Percentiles rank a stretch among this genome's conserved stretches.
phyloP scores from a whole-genome alignment of 2,329 filamentous ascomycete species.

The Penicillium sp. region DNA sequence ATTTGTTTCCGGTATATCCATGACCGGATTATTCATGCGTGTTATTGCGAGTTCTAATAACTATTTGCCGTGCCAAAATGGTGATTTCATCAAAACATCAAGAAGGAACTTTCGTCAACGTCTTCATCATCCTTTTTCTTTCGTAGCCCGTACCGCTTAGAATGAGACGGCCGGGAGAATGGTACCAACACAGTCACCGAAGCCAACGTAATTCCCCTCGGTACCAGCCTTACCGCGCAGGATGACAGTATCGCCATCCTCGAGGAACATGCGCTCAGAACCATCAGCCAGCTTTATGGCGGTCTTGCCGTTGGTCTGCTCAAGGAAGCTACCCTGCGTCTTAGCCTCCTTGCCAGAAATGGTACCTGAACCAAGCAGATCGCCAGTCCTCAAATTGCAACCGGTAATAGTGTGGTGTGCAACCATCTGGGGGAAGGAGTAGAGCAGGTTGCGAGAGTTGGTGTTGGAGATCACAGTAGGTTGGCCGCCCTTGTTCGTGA shows the following conservation, averaged over 20 bases:
- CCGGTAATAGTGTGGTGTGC: slow-evolving; percentile 77
- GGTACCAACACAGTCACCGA: slow-evolving; percentile 71
- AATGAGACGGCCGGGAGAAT: slow-evolving; percentile 56
- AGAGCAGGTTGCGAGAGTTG: slow-evolving; percentile 71
- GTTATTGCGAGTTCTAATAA: slow-evolving; percentile 11
- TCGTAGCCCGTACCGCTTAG: slow-evolving; percentile 14
- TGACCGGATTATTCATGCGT: neutral
- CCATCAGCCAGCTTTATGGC: slow-evolving; percentile 64
- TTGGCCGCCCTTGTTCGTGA: slow-evolving; percentile 50
- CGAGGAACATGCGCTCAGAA: slow-evolving; percentile 70
- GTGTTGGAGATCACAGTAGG: slow-evolving; percentile 63
- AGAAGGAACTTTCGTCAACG: slow-evolving; percentile 1
- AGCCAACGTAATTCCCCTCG: slow-evolving; percentile 71
- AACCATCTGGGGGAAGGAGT: slow-evolving; percentile 82
- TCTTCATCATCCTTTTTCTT: slow-evolving; percentile 8
- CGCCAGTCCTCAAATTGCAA: slow-evolving; percentile 73
- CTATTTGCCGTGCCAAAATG: slow-evolving; percentile 11
- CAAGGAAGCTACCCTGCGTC: slow-evolving; percentile 70
- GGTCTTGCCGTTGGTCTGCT: slow-evolving; percentile 71
- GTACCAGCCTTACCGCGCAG: slow-evolving; percentile 69
- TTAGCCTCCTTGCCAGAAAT: slow-evolving; percentile 67
- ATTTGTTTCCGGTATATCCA: neutral
- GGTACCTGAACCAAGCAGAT: slow-evolving; percentile 77
- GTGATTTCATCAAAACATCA: slow-evolving; percentile 9
- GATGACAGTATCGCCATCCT: slow-evolving; percentile 72